phyloP scores from a whole-genome alignment of 2,329 filamentous ascomycete genomes.

The Diatrype stigma region DNA sequence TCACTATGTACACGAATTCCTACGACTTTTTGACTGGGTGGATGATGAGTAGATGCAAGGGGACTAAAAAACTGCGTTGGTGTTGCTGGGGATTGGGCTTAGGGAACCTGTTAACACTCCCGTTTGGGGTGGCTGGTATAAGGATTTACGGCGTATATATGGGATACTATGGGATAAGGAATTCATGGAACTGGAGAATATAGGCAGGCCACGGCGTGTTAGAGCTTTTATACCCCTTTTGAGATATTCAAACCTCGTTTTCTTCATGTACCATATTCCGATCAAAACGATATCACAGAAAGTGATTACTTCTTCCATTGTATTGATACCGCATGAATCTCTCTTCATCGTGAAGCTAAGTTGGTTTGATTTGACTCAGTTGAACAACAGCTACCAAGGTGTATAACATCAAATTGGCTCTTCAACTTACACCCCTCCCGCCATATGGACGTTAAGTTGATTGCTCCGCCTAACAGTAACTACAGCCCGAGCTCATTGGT shows the following conservation, averaged over 20 bases:
- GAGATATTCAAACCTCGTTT: not conserved
- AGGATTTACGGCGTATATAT: conserved; percentile 1
- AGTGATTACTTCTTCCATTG: not conserved
- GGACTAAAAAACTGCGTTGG: not conserved
- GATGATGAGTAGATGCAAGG: not conserved
- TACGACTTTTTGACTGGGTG: conserved; percentile 11
- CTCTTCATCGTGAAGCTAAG: too few relatives aligned
- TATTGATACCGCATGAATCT: not conserved
- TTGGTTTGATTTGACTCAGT: too few relatives aligned
- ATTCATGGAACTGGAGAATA: not conserved
- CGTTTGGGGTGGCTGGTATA: too few relatives aligned
- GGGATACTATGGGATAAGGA: too few relatives aligned
- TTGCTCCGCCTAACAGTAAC: too few relatives aligned
- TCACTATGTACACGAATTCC: conserved; percentile 9
- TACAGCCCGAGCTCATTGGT: too few relatives aligned
- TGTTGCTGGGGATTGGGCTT: not conserved
- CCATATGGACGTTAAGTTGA: too few relatives aligned
- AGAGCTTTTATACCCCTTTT: conserved; percentile 3
- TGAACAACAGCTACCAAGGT: too few relatives aligned
- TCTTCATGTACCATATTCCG: not conserved
- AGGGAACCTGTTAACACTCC: not conserved
- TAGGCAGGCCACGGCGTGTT: not conserved
- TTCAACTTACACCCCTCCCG: too few relatives aligned
- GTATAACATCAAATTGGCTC: too few relatives aligned
- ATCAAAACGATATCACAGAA: not conserved